Base-by-base conservation (phyloP, 2,329 filamentous ascomycete species). In the Colletotrichum scovillei region DNA sequence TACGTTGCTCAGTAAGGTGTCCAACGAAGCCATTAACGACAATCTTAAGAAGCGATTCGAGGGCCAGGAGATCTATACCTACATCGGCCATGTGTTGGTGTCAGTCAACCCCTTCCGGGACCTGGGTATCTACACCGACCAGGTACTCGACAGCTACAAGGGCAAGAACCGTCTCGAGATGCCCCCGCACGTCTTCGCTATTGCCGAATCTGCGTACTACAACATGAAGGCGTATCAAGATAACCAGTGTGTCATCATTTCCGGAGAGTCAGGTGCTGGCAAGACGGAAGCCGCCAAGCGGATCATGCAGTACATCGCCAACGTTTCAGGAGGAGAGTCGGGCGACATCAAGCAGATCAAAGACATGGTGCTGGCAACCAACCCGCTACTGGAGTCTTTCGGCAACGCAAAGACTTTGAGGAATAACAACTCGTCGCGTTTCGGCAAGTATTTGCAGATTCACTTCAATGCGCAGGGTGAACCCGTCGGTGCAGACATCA, bases 171-270 rank as follows among this genome's bases (percentile, higher is more conserved):
- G 97, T 76, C 90, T 99, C 76, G 97, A 99, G 86, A 92, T 95
- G 86, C 94, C 95, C 32, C 97, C 97, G 9, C 97, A 99, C 84
- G 97, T 99, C 78, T 99, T 98, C 82, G 96, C 95, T 74, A 97
- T 99, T 80, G 97, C 97, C 81, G 97, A 99, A 85, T 93, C 96
- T 8, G 85, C 95, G 68, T 99, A 99, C 87, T 98, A 98, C 87
- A 98, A 99, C 87, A 98, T 99, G 97, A 98, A 98, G 84, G 96
- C 95, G 59, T 99, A 99, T 88, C 95, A 95, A 80, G 97, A 98
- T 78, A 98, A 98, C 86, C 97, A 99, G 84, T 98, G 97, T 86
- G 96, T 99, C 77, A 99, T 99, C 84, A 99, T 99, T 78, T 98
- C 97, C 5, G 97, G 97, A 81, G 97, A 99, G 85, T 98, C 97